Evolutionary conservation across 257 asterid genomes (phyloP), one percentile per base, ranked within the genome.

Genomic region (Petunia axillaris): DNA sequence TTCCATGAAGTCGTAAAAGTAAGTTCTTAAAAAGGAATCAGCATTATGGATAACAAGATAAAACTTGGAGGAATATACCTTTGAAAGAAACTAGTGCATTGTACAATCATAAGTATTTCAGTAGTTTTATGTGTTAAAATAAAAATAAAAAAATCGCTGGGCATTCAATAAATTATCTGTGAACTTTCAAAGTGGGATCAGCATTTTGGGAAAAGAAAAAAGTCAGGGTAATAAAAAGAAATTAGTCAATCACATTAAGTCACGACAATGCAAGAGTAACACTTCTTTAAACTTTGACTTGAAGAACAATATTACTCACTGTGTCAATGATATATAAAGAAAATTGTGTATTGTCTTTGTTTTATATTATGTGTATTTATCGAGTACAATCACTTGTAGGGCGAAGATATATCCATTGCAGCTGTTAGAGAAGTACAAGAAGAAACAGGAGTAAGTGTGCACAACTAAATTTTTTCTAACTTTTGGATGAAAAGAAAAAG

Each of bases 391-490:
- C 1, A 44, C 6, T 38, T 57, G 8, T 55, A 95, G 99, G 99
- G 96, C 57, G 98, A 95, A 88, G 96, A 95, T 85, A 88, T 93
- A 75, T 89, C 93, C 46, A 89, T 81, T 83, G 97, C 99, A 71
- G 98, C 97, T 37, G 94, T 93, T 5, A 88, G 98, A 85, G 98
- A 95, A 87, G 97, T 95, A 57, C 87, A 92, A 89, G 99, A 95
- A 89, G 99, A 95, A 91, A 93, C 97, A 35, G 99, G 98, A 77
- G 97, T 95, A 89, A 86, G 94, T 85, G 5, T n/a, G 2, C 3
- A 37, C 50, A 2, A 53, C 15, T 54, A 6, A 11, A 76, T 53
- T 43, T 6, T 63, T 66, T 38, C 5, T 9, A 7, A 39, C 76
- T 60, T 40, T 77, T 44, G 1, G 4, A 16, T 4, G 57, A 52